Evolutionary conservation across 495 filamentous ascomycete genomes (phyloP), one percentile per base, ranked within the genome.

Genomic region (Halenospora varia): DNA sequence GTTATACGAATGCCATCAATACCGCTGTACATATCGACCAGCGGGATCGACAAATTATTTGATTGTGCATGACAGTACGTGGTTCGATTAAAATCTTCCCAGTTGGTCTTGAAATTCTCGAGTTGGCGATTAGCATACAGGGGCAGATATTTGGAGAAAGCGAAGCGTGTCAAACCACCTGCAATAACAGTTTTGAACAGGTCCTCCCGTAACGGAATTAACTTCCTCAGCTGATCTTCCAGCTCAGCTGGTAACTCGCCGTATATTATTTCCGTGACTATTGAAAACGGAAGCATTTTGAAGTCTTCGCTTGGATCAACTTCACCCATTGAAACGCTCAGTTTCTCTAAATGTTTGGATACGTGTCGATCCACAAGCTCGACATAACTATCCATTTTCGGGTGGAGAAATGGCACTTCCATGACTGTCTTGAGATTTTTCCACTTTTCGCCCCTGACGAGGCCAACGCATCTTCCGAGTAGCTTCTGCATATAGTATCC

Each of bases 401-500:
- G 13, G 59, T 39, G 20, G 25, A 55, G 15, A 24, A 62, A 62
- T 25, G 63, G 46, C 1, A 26, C 39, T 40, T 61, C 57, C 20
- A 20, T 24, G 18, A 46, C 44, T 17, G 41, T 2, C 24, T 47
- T 15, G 6, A 60, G 0, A 15, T 10, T 15, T 26, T 48, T 46
- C 66, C 70, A 76, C n/a, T 63, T 23, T 2, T 48, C 20, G 2
- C 60, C 53, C 39, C 60, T 72, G 42, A 75, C 57, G 8, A 77
- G 48, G 1, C 73, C 75, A 1, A 76, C 26, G 53, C 73, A 75
- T 41, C 64, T 19, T 10, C 75, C 75, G 1, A 77, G 65, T 2
- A 76, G 55, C 53, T 35, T 13, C 6, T 35, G 29, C 29, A 35
- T 35, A 13, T 6, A 35, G 29, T 6, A 35, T 6, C 29, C 29